phyloP scores from a whole-genome alignment of 225 moss, liverwort and hornwort genomes.

The Rhytidiadelphus loreus region DNA sequence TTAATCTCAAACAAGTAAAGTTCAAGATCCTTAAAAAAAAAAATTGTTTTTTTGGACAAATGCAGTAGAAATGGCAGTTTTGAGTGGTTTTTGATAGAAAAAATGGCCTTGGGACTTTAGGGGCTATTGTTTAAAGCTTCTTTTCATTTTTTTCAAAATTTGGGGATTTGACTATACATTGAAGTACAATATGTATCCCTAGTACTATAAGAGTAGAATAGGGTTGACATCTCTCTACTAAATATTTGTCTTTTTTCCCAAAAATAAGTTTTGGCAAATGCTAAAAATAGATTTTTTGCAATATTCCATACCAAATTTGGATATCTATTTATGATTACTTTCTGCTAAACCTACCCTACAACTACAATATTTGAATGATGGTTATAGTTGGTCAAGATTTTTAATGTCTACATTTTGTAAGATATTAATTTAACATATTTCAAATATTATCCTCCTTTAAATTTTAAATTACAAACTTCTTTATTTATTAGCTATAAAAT shows the following conservation, averaged over 20 bases:
- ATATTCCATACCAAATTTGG: no score
- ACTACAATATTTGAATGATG: neutral
- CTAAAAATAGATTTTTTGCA: neutral
- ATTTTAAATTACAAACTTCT: no score
- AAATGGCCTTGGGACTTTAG: no score
- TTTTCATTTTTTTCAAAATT: neutral
- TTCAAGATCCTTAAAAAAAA: no score
- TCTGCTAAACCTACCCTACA: accelerated
- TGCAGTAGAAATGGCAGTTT: no score
- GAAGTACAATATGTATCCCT: neutral
- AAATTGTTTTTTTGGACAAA: no score
- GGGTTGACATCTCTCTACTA: accelerated
- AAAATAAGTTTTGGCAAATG: neutral
- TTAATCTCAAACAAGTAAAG: no score
- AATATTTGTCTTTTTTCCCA: accelerated
- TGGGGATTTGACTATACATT: neutral
- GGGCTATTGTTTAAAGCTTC: no score
- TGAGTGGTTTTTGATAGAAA: no score
- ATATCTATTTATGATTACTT: neutral
- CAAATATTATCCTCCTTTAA: neutral
- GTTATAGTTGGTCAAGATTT: neutral
- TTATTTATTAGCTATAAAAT: neutral
- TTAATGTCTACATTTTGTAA: neutral
- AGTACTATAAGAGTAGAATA: accelerated
- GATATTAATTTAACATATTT: neutral